Conservation (phyloP, 495 filamentous ascomycete genomes). For the Penicillium diatomitis region DNA sequence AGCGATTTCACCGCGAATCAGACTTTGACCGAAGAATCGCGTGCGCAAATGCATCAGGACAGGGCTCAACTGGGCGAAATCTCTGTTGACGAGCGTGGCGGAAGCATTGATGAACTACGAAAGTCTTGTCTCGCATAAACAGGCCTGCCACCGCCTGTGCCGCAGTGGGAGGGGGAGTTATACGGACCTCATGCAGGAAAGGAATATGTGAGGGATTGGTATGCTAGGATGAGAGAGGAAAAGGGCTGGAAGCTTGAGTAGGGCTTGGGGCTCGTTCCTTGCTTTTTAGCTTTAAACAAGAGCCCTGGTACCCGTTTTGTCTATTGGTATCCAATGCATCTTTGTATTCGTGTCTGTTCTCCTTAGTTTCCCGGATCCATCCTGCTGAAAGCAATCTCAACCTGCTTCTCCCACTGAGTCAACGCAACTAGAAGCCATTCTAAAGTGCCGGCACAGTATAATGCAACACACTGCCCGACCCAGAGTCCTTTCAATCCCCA, state of each 20-base stretch:
- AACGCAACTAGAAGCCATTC: constrained; percentile 76
- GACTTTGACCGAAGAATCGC: constrained; percentile 22
- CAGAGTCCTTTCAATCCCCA: constrained; percentile 81
- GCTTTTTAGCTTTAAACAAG: not conserved
- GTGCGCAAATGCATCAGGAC: constrained; percentile 15
- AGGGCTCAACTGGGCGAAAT: constrained; percentile 5
- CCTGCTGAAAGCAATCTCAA: constrained; percentile 63
- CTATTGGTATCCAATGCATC: no score
- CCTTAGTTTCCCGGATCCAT: constrained; percentile 43
- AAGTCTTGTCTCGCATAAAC: constrained; percentile 30
- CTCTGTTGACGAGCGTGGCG: constrained; percentile 31
- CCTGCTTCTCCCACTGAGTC: constrained; percentile 73
- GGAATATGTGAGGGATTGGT: constrained; percentile 29
- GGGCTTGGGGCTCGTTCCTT: not conserved
- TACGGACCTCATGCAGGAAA: constrained; percentile 27
- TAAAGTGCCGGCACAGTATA: constrained; percentile 70
- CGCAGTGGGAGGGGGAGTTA: constrained; percentile 27
- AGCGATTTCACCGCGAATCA: constrained; percentile 19
- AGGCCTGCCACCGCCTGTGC: constrained; percentile 21
- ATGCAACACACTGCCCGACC: constrained; percentile 83
- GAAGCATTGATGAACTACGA: constrained; percentile 23
- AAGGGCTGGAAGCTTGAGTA: constrained; percentile 14
- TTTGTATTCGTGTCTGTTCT: no score
- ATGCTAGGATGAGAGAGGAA: constrained; percentile 12
- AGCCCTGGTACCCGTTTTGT: no score